Percentiles rank a stretch among this genome's conserved stretches.
Conservation (phyloP, 306 rosid species). For the Dalbergia cochinchinensis region DNA sequence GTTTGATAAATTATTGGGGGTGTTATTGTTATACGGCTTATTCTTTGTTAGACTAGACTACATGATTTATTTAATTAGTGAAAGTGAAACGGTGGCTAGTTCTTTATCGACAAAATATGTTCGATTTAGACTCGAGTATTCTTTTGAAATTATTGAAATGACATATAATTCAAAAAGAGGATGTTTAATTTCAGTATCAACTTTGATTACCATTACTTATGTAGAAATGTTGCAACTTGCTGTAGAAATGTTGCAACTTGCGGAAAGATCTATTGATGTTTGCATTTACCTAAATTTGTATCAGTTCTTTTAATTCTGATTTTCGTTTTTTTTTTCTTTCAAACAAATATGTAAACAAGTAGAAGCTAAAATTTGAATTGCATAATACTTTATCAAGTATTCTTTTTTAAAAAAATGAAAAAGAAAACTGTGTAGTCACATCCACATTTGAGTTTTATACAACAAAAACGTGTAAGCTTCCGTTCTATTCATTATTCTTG, state of each 20-base stretch:
- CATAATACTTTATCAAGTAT: too few species aligned
- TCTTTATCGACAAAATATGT: neutral
- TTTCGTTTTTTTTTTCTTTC: neutral
- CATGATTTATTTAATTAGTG: neutral
- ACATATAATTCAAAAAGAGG: neutral
- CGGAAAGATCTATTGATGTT: neutral
- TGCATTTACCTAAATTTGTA: too few species aligned
- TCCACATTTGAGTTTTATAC: too few species aligned
- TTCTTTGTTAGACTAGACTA: conserved; percentile 14
- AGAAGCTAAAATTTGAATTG: neutral
- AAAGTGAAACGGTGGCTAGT: neutral
- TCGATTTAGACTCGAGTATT: neutral
- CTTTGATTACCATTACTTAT: neutral
- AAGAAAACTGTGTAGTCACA: too few species aligned
- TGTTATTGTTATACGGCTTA: neutral
- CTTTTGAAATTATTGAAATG: neutral
- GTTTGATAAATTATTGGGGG: conserved; percentile 1
- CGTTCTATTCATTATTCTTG: too few species aligned
- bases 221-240: neutral
- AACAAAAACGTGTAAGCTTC: too few species aligned
- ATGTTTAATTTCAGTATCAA: too few species aligned
- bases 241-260: neutral
- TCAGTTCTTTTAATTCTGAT: too few species aligned
- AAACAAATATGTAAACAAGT: too few species aligned
- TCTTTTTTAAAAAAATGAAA: too few species aligned